Percentiles rank a stretch among this genome's conserved stretches.
These are phyloP conservation scores for Beauveria medogensis DNA, from an alignment of 2,329 filamentous ascomycete genomes.

Conservation along the genomic window DNA sequence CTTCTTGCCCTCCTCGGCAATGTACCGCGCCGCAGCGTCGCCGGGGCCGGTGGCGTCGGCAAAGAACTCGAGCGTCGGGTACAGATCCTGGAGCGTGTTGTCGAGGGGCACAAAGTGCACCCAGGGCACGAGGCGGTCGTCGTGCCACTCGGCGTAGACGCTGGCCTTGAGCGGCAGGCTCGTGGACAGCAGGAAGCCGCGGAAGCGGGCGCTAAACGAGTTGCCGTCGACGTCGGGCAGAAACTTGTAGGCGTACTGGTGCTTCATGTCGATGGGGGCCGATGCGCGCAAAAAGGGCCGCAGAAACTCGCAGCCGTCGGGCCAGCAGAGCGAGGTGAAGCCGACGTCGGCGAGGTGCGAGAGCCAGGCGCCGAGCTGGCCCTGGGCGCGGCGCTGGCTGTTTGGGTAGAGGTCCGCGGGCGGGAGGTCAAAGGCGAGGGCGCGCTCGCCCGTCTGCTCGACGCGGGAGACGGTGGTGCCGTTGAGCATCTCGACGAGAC, in stretches of 20 bases:
- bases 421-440: conserved; percentile 43
- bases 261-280: conserved; percentile 31
- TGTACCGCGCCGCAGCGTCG: conserved; percentile 49
- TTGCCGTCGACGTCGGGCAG: conserved; percentile 66
- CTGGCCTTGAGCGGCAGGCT: conserved; percentile 63
- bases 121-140: conserved; percentile 61
- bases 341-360: conserved; percentile 31
- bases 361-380: conserved; percentile 34
- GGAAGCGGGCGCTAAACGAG: conserved; percentile 54
- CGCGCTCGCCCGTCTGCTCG: conserved; percentile 31
- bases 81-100: conserved; percentile 59
- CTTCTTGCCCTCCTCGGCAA: conserved; percentile 49
- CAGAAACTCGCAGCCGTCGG: conserved; percentile 31
- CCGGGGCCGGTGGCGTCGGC: conserved; percentile 38
- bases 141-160: conserved; percentile 69
- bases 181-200: conserved; percentile 54
- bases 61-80: conserved; percentile 58
- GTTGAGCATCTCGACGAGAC: conserved; percentile 62
- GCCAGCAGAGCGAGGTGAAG: conserved; percentile 35
- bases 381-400: conserved; percentile 26
- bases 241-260: conserved; percentile 53
- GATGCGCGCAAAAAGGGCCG: conserved; percentile 26
- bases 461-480: conserved; percentile 44
- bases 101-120: conserved; percentile 66
- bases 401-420: conserved; percentile 34